Conservation (phyloP, 202 grass and related monocot genomes). For the Dendrocalamus latiflorus region DNA sequence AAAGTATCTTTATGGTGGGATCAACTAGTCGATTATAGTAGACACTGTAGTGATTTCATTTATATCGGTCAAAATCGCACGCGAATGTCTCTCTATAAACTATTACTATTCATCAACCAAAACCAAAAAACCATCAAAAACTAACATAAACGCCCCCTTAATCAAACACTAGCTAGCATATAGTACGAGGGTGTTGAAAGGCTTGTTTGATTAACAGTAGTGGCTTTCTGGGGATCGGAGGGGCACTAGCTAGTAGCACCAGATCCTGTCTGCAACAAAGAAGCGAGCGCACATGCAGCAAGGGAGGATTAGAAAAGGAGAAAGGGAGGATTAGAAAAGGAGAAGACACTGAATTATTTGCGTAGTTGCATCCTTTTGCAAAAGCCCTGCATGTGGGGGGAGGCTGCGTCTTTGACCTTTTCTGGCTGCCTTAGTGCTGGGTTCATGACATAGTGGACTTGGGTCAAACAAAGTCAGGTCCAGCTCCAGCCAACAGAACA, state of each 20-base stretch:
- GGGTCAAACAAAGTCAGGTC: slow-evolving; percentile 29
- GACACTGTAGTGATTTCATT: too few species aligned
- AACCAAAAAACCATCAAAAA: too few species aligned
- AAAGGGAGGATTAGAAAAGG: slow-evolving; percentile 29
- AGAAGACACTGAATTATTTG: slow-evolving; percentile 42
- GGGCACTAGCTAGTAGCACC: slow-evolving; percentile 36
- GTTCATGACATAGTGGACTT: slow-evolving; percentile 17
- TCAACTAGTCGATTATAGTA: too few species aligned
- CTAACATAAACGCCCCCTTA: too few species aligned
- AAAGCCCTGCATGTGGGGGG: slow-evolving; percentile 6
- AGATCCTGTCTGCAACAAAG: slow-evolving; percentile 46
- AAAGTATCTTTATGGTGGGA: too few species aligned
- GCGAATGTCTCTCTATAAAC: too few species aligned
- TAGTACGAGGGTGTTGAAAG: neutral
- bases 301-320: slow-evolving; percentile 26
- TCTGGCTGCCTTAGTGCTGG: neutral
- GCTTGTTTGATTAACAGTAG: slow-evolving; percentile 29
- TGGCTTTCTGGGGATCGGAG: slow-evolving; percentile 33
- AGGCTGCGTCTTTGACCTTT: slow-evolving; percentile 47
- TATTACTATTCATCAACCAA: too few species aligned
- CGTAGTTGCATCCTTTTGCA: slow-evolving; percentile 16
- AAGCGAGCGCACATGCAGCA: slow-evolving; percentile 26
- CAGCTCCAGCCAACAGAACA: neutral
- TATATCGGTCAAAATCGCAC: too few species aligned
- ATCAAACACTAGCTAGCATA: neutral